A percentile compares a stretch with the other conserved stretches of the same genome.
These are phyloP conservation scores for Plenodomus biglobosus DNA, from an alignment of 2,329 filamentous ascomycete genomes.

Conservation along the genomic window DNA sequence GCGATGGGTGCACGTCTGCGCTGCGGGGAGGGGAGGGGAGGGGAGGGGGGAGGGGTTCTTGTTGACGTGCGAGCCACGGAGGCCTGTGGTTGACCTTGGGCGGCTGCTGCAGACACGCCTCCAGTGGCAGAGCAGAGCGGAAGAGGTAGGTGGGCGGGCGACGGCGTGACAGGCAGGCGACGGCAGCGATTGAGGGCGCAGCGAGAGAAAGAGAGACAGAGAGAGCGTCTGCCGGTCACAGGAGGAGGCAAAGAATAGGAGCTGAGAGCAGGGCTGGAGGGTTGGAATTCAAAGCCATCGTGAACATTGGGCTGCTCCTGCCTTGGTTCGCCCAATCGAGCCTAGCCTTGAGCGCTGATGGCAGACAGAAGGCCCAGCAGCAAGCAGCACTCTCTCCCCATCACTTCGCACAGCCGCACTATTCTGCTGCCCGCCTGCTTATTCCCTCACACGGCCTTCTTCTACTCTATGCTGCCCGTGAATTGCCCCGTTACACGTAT, in stretches of 20 bases:
- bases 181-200: neutral
- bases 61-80: constrained; percentile 16
- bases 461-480: no score
- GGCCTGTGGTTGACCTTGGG: constrained; percentile 10
- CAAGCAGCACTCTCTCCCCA: no score
- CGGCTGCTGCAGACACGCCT: constrained; percentile 16
- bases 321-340: neutral
- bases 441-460: no score
- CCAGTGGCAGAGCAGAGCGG: constrained; percentile 3
- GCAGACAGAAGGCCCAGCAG: no score
- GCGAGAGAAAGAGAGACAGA: no score
- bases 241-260: constrained; percentile 1
- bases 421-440: no score
- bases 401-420: no score
- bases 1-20: constrained; percentile 9
- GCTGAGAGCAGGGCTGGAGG: constrained; percentile 9
- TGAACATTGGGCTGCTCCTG: constrained; percentile 2
- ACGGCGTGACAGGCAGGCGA: neutral
- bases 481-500: neutral
- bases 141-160: no score
- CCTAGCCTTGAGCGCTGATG: neutral
- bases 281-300: constrained; percentile 3
- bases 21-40: no score
- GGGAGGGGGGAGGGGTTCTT: no score
- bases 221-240: no score